Evolutionary conservation across 352 stramenopile species (phyloP).

Genomic region (Pythium phragmitis): DNA sequence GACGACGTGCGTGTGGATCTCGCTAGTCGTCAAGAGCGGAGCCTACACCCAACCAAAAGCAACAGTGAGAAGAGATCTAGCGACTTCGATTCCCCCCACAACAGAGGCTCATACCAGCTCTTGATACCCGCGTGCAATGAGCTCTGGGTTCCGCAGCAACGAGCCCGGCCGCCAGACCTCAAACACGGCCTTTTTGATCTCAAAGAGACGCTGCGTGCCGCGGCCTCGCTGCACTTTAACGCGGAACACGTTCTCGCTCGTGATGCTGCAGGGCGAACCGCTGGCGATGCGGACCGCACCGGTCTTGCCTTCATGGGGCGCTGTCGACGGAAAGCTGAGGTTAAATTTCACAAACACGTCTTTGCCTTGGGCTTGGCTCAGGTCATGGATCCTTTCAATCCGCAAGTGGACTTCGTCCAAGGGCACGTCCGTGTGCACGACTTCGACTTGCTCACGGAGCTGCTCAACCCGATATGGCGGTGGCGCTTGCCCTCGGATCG

Average conservation of each 20-base stretch:
- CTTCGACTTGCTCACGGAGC: slow-evolving; percentile 37
- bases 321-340: slow-evolving; percentile 59
- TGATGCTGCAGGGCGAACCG: slow-evolving; percentile 31
- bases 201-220: slow-evolving; percentile 71
- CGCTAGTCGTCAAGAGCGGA: slow-evolving; percentile 47
- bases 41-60: slow-evolving; percentile 25
- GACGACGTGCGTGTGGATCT: slow-evolving; percentile 50
- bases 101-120: slow-evolving; percentile 45
- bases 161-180: slow-evolving; percentile 71
- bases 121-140: slow-evolving; percentile 63
- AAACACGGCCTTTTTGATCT: slow-evolving; percentile 79
- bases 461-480: slow-evolving; percentile 48
- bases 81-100: neutral
- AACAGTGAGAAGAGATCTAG: neutral
- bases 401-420: slow-evolving; percentile 51
- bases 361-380: slow-evolving; percentile 40
- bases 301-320: slow-evolving; percentile 64
- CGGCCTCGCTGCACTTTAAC: slow-evolving; percentile 60
- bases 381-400: slow-evolving; percentile 46
- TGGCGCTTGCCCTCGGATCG: slow-evolving; percentile 47
- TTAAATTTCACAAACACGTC: slow-evolving; percentile 75
- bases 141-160: slow-evolving; percentile 63
- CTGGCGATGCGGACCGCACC: slow-evolving; percentile 34
- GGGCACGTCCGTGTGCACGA: slow-evolving; percentile 44
- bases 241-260: slow-evolving; percentile 32